Evolutionary conservation across 345 rosid species (phyloP), one percentile per base, ranked within the genome.

Genomic region (Litchi chinensis): DNA sequence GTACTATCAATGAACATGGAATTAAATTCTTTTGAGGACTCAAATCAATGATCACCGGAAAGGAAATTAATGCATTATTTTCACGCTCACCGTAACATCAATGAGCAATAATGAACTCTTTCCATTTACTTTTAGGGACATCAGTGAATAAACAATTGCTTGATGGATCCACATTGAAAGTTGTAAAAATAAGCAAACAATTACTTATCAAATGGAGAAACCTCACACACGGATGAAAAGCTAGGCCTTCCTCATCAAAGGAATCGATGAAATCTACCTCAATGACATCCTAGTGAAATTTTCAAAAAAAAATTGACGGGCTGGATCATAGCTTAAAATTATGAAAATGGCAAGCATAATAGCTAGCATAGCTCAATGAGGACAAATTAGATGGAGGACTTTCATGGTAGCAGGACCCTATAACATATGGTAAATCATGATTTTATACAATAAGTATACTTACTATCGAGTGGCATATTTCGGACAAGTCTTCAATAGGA

Each of bases 401-500:
- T 16, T 32, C 26, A 43, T 32, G 2, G 46, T 71, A 54, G 59
- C 75, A 24, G 60, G 74, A 69, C 19, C 46, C 18, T 8, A 22
- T n/a, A n/a, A 73, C 0, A 73, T 59, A 12, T 11, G n/a, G 16
- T 59, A 73, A 40, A 7, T 62, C 68, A 41, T 21, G 59, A 15
- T 26, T 46, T 72, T 57, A 26, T 24, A 78, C 13, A 75, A 13
- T 40, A 81, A 62, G 67, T 56, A 77, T 77, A 86, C 93, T 87
- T 79, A 90, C 98, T 88, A 86, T 69, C 52, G 93, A 78, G 78
- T 93, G 95, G 80, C 98, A 95, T 78, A 95, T 90, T 76, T 91
- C 97, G 40, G 97, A 89, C 73, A 93, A 83, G 79, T 95, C 97
- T 44, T 74, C 90, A 8, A 95, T 74, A 0, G 97, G 97, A 46